A percentile compares a stretch with the other conserved stretches of the same genome.
These are phyloP conservation scores for Diplodia intermedia DNA, from an alignment of 2,329 filamentous ascomycete genomes.

Conservation along the genomic window DNA sequence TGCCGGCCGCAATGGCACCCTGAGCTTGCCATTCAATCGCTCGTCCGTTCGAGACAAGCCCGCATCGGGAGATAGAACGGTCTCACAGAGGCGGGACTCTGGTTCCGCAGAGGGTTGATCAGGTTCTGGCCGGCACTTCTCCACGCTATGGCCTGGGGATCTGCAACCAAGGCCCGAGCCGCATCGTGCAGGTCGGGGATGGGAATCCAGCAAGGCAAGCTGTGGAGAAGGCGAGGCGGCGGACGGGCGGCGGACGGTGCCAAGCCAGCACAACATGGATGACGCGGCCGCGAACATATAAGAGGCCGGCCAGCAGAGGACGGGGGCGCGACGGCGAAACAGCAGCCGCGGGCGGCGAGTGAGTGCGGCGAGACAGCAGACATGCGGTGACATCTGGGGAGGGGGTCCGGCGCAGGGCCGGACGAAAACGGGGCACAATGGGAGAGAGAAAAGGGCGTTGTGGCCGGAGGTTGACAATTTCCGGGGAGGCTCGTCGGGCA, in stretches of 20 bases:
- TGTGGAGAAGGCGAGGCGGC: conserved; percentile 1
- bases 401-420: conserved; percentile 26
- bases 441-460: conserved; percentile 21
- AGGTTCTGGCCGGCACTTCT: neutral
- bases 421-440: conserved; percentile 24
- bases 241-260: neutral
- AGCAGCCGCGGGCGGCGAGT: neutral
- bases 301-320: conserved; percentile 51
- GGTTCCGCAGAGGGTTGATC: neutral
- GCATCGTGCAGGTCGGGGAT: conserved; percentile 18
- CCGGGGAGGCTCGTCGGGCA: conserved; percentile 2
- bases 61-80: neutral
- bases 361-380: conserved; percentile 10
- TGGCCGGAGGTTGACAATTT: conserved; percentile 6
- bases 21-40: neutral
- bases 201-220: neutral
- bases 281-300: conserved; percentile 60
- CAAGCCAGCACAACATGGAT: conserved; percentile 57
- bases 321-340: neutral
- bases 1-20: too few species aligned
- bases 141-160: conserved; percentile 17
- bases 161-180: conserved; percentile 21
- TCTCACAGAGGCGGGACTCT: neutral
- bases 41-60: neutral
- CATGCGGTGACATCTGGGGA: conserved; percentile 25